Percentiles rank a stretch among this genome's conserved stretches.
Evolutionary conservation across 1,139 yeast genomes (phyloP).

Genomic region (Spathaspora jeffriesii): DNA sequence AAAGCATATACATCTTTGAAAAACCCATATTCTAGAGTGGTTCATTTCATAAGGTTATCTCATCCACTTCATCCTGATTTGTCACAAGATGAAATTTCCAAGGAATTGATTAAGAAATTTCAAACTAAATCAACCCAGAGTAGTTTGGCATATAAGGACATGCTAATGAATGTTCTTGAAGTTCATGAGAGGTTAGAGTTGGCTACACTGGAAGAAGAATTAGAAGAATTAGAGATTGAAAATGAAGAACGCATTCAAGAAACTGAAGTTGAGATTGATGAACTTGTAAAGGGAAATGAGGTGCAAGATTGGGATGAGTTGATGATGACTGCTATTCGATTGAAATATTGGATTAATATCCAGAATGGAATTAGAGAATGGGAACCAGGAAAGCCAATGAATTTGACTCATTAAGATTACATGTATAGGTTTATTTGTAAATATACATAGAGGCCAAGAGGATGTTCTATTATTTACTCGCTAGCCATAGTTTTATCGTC

Average conservation of each 20-base stretch:
- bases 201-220: slow-evolving; percentile 58
- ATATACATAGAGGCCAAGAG: not conserved
- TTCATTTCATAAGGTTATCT: slow-evolving; percentile 35
- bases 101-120: slow-evolving; percentile 31
- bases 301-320: slow-evolving; percentile 51
- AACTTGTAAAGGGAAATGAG: slow-evolving; percentile 25
- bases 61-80: slow-evolving; percentile 44
- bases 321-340: slow-evolving; percentile 63
- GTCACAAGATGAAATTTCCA: slow-evolving; percentile 40
- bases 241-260: slow-evolving; percentile 54
- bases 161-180: slow-evolving; percentile 75
- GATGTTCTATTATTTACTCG: slow-evolving; percentile 17
- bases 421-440: not conserved
- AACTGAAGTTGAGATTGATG: slow-evolving; percentile 33
- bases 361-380: slow-evolving; percentile 74
- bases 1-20: slow-evolving; percentile 71
- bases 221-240: slow-evolving; percentile 51
- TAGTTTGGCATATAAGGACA: slow-evolving; percentile 49
- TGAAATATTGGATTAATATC: slow-evolving; percentile 86
- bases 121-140: slow-evolving; percentile 31
- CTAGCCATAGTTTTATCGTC: slow-evolving; percentile 53
- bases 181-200: slow-evolving; percentile 76
- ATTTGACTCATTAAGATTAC: slow-evolving; percentile 51
- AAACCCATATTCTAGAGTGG: slow-evolving; percentile 65
- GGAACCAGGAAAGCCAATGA: slow-evolving; percentile 71